Conservation (phyloP, 2,329 filamentous ascomycete species). For the Cercospora sp. region DNA sequence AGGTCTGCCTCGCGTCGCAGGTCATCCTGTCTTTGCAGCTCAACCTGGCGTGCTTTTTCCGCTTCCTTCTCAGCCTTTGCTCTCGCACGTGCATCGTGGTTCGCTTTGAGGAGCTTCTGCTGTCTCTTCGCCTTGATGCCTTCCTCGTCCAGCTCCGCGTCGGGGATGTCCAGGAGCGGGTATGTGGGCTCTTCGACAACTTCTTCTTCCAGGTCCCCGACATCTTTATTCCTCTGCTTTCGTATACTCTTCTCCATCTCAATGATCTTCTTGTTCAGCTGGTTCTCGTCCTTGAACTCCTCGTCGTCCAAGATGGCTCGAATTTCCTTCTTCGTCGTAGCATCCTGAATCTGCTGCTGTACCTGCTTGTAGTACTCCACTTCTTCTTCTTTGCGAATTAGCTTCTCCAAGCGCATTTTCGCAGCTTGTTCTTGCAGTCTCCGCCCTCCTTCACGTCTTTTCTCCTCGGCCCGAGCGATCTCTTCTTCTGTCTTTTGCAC, state of each 20-base stretch:
- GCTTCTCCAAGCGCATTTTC: conserved; percentile 92
- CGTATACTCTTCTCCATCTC: conserved; percentile 89
- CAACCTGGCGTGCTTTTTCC: conserved; percentile 79
- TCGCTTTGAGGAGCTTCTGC: conserved; percentile 89
- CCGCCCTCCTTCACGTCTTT: conserved; percentile 90
- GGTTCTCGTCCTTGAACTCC: conserved; percentile 86
- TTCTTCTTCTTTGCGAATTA: conserved; percentile 94
- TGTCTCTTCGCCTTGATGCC: conserved; percentile 88
- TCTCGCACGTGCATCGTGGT: conserved; percentile 87
- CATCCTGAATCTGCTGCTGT: conserved; percentile 64
- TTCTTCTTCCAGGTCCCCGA: conserved; percentile 78
- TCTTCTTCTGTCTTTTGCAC: conserved; percentile 94
- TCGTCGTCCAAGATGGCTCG: conserved; percentile 79
- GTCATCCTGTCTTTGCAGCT: conserved; percentile 79
- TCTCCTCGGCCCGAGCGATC: conserved; percentile 82
- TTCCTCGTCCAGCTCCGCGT: conserved; percentile 90
- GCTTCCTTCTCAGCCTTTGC: conserved; percentile 95
- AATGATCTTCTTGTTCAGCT: conserved; percentile 79
- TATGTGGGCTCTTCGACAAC: conserved; percentile 79
- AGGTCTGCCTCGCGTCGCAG: conserved; percentile 82
- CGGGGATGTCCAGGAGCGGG: conserved; percentile 81
- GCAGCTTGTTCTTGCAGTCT: conserved; percentile 92
- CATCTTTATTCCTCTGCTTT: conserved; percentile 87
- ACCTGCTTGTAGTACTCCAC: conserved; percentile 90
- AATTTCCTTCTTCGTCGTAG: conserved; percentile 86